Percentiles rank a stretch among this genome's conserved stretches.
Conservation (phyloP, 306 rosid species). For the Quercus variabilis region DNA sequence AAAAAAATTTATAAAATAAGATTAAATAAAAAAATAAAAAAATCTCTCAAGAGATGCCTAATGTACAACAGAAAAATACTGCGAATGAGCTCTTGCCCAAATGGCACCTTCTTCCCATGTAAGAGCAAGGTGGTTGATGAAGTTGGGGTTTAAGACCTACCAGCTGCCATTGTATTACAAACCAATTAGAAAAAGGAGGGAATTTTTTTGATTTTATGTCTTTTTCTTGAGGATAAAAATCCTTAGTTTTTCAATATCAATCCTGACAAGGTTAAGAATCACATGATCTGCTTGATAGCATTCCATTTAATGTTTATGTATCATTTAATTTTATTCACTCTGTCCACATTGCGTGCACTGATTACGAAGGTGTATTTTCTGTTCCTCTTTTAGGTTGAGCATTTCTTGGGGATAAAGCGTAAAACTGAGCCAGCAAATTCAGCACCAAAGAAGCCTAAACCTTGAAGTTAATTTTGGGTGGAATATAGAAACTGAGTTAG, state of each 20-base stretch:
- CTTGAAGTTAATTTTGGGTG: slow-evolving; percentile 28
- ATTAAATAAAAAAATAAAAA: background rate
- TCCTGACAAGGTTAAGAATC: background rate
- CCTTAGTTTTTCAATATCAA: background rate
- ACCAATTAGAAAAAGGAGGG: no score
- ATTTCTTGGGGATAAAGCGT: slow-evolving; percentile 90
- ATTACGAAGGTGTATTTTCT: background rate
- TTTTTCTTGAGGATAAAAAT: background rate
- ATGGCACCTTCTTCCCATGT: no score
- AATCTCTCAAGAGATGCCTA: background rate
- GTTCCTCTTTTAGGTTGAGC: slow-evolving; percentile 66
- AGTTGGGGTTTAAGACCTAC: no score
- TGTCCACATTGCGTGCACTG: background rate
- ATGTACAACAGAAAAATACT: background rate
- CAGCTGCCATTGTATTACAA: no score
- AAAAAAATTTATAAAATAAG: no score
- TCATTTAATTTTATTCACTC: background rate
- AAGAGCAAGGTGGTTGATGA: no score
- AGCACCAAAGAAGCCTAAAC: slow-evolving; percentile 59
- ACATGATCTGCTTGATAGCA: background rate
- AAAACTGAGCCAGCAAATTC: slow-evolving; percentile 59
- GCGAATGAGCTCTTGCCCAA: no score
- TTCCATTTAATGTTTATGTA: background rate
- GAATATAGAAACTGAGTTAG: background rate
- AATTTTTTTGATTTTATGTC: no score